Base-by-base conservation (phyloP, 768 basidiomycete species). In the Fibroporia radiculosa region DNA sequence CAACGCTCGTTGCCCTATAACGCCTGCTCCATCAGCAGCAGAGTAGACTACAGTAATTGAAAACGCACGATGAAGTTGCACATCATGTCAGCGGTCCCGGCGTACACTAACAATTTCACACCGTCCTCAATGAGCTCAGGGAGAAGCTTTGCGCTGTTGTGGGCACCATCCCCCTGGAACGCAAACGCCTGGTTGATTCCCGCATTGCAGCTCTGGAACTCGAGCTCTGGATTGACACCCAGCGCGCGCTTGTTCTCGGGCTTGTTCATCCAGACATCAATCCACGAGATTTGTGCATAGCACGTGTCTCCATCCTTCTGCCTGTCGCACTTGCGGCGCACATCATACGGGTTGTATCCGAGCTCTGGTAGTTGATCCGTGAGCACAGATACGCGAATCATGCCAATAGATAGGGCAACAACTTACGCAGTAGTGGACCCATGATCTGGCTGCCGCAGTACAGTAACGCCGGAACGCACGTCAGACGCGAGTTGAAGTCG, bases 51-150 rank as follows among this genome's bases (percentile, higher is more conserved):
- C 29, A 46, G 25, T 2, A 47, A 44, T 11, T 19, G 19, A 8
- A 29, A 16, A 58, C 74, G 48, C 51, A 78, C 84, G 22, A 87
- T 74, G 55, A 74, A 86, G 65, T 93, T 92, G 71, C 91, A 93
- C 84, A 89, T 84, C 71, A 82, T 78, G 62, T 93, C 90, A 73
- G 87, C 85, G 51, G 85, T 83, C 16, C 87, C 93, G 48, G 93
- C 91, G 57, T 96, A 98, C 33, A 97, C 80, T 24, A 97, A 66
- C 34, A 99, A 65, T 44, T 89, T 69, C 28, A 99, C 71, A 4
- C 92, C 93, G 29, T 80, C 77, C 40, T 91, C 75, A 35, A 99
- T 68, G 28, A 99, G 70, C 33, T 85, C 80, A 2, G 88, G 84
- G 8, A 98, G 69, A 8, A 96, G 71, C 25, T 66, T 63, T 0